Conservation (phyloP, 1,139 yeast genomes). For the Sugiyamaella paludigena region DNA sequence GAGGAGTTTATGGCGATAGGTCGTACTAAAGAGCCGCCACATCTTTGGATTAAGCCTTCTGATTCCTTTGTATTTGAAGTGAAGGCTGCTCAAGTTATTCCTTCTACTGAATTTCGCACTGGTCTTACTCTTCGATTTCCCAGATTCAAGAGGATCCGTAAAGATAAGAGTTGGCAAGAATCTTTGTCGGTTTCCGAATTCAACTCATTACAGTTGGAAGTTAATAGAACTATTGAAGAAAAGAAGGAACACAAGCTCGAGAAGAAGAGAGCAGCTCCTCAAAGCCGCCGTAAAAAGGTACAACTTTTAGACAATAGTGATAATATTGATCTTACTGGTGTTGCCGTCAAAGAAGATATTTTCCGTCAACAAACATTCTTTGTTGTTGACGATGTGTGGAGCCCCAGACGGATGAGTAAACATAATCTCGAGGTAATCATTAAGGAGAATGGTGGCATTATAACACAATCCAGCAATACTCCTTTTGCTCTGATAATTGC, state of each 20-base stretch:
- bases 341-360: constrained; percentile 18
- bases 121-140: constrained; percentile 75
- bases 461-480: constrained; percentile 21
- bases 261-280: constrained; percentile 1
- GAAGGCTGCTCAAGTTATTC: constrained; percentile 72
- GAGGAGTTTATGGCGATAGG: constrained; percentile 38
- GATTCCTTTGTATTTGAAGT: constrained; percentile 81
- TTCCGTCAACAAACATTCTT: constrained; percentile 28
- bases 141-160: constrained; percentile 64
- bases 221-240: constrained; percentile 17
- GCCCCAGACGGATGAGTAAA: constrained; percentile 26
- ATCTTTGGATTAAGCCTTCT: constrained; percentile 74
- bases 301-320: constrained; percentile 14
- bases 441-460: constrained; percentile 34
- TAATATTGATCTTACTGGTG: constrained; percentile 14
- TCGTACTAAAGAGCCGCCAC: constrained; percentile 48
- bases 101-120: constrained; percentile 52
- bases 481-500: constrained; percentile 44
- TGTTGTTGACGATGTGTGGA: constrained; percentile 30
- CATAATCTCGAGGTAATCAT: constrained; percentile 29
- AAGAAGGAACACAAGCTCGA: constrained; percentile 8
- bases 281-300: constrained; percentile 12
- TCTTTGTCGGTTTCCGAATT: constrained; percentile 57
- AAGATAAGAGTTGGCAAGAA: constrained; percentile 61
- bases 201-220: constrained; percentile 24